Evolutionary conservation across 305 asterid species (phyloP), one percentile per base, ranked within the genome.

Genomic region (Euphrasia arctica): DNA sequence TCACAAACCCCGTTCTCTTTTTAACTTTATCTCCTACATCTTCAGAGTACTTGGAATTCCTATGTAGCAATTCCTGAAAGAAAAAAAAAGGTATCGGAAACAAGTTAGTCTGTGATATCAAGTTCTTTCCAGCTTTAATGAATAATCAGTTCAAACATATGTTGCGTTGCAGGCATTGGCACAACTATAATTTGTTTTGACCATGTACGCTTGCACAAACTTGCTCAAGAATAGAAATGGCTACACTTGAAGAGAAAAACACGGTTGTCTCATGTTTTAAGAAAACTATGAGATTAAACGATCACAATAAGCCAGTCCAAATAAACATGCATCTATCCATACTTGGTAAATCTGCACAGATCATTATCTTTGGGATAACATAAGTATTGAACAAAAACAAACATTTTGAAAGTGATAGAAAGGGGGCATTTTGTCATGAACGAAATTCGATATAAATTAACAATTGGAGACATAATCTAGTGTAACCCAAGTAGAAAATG

Each of bases 61-160:
- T 80, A 83, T 22, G 90, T 78, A 43, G 86, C 85, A 59, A 83
- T 77, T 68, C 90, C 90, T 83, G 86, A 39, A 52, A 34, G 39
- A 34, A 10, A 66, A 70, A 18, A 72, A 39, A 39, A 1, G 43
- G 43, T 36, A 39, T 62, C 1, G 36, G 69, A 62, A 45, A 68
- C 6, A 59, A 69, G 71, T 77, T 60, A 64, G 47, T 54, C 14
- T 29, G 47, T 29, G 15, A 25, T 9, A 64, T 65, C 31, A 42
- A 28, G 58, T 45, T 45, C 14, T 12, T 12, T 10, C 15, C 13
- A 45, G 4, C 14, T 34, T 34, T 34, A 34, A 34, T 4, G 41
- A 34, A 5, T 34, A 34, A 34, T 34, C 8, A 5, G 8, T 4
- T 34, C 41, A 34, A 5, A 34, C 41, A 34, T 34, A 34, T 36